Evolutionary conservation across 1,139 yeast species (phyloP).

Genomic region (Yamadazyma diospyri): DNA sequence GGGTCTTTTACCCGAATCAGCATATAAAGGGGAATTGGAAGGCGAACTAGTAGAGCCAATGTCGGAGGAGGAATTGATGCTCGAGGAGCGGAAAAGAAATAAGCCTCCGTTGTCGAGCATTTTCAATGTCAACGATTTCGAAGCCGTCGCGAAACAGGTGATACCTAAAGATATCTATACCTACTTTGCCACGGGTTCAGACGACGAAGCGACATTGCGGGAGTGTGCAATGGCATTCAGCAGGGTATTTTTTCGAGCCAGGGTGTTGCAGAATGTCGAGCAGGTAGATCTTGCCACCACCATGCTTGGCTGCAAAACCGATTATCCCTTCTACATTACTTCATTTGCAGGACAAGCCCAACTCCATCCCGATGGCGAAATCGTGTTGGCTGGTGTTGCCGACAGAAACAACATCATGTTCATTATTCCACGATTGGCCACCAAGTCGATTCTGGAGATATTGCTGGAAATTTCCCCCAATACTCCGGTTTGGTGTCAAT

Average conservation of each 20-base stretch:
- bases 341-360: constrained; percentile 57
- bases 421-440: constrained; percentile 53
- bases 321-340: constrained; percentile 52
- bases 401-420: constrained; percentile 44
- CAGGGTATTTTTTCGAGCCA: constrained; percentile 76
- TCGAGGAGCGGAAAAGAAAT: constrained; percentile 10
- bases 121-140: constrained; percentile 68
- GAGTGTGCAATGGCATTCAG: constrained; percentile 75
- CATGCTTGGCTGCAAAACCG: constrained; percentile 46
- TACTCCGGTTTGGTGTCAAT: constrained; percentile 33
- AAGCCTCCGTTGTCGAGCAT: constrained; percentile 54
- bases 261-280: constrained; percentile 61
- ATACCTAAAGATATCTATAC: constrained; percentile 77
- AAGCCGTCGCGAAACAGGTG: constrained; percentile 67
- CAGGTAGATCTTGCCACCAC: constrained; percentile 40
- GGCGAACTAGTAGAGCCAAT: constrained; percentile 12
- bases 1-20: constrained; percentile 12
- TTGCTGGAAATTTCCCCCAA: not conserved
- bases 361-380: constrained; percentile 23
- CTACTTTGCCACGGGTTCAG: constrained; percentile 83
- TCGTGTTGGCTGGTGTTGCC: constrained; percentile 50
- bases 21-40: constrained; percentile 12
- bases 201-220: constrained; percentile 78
- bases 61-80: constrained; percentile 10
- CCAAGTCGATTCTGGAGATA: constrained; percentile 49